Base-by-base conservation (phyloP, 2,329 filamentous ascomycete species). In the Verticillium longisporum region DNA sequence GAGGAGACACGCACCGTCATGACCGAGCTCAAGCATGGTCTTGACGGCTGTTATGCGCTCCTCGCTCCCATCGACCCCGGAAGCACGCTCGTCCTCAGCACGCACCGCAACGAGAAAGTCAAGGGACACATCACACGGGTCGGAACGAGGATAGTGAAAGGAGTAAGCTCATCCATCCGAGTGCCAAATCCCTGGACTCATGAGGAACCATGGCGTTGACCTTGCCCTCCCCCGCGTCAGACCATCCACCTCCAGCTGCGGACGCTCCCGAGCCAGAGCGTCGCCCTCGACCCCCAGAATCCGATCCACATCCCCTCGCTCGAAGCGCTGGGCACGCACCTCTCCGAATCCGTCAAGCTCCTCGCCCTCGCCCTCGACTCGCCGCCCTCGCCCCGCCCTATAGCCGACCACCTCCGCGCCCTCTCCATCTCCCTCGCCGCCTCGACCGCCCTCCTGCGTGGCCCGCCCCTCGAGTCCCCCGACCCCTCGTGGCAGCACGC, bases 61-160 rank as follows among this genome's bases (percentile, higher is more conserved):
- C 86, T 99, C 34, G 89, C 92, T 7, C 92, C 94, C 1, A 83
- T 88, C 65, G 92, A 96, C 70, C 88, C 89, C 1, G 92, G 92
- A 9, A 93, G 88, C 68, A 99, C 94, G 1, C 85, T 99, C 33
- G 93, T 95, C 34, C 83, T 99, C 66, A 95, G 90, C 64, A 96
- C 93, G 14, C 84, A 89, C 61, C 86, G 93, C 61, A 94, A 91
- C 60, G 95, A 99, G 77, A 87, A 85, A 66, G 87, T 98, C 64
- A 99, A 99, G 74, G 95, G 95, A 18, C 91, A 92, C 68, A 86
- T 98, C 63, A 98, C 94, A 1, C 86, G 95, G 60, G 86, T 96
- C 38, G 95, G 95, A 45, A 91, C 91, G n/a, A 87, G 89, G 58
- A 89, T 99, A 65, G 89, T 96, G 65, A 97, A 96, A 73, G 94